Conservation (phyloP, 495 filamentous ascomycete species). For the Lasiosphaeria hispida region DNA sequence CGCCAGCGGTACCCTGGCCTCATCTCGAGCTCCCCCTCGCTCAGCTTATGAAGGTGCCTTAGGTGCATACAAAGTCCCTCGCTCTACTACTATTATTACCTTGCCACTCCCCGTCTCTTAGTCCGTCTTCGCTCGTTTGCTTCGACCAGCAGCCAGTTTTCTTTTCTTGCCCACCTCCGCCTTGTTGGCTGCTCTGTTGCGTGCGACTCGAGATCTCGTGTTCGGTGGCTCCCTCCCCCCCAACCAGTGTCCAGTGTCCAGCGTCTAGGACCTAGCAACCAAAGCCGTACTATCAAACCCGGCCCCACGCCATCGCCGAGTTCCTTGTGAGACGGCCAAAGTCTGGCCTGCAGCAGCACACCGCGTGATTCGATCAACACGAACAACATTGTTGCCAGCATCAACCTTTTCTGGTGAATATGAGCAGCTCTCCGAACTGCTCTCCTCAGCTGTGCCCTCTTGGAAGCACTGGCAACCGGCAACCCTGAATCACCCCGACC, state of each 20-base stretch:
- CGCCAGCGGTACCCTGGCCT: no score
- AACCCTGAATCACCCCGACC: constrained; percentile 23
- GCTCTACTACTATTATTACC: no score
- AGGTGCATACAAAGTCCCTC: no score
- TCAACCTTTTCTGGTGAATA: constrained; percentile 20
- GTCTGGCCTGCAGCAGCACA: not conserved
- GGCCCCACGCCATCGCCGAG: not conserved
- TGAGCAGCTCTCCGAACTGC: constrained; percentile 35
- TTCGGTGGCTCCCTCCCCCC: constrained; percentile 14
- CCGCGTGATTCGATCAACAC: constrained; percentile 12
- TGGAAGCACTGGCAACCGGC: constrained; percentile 33
- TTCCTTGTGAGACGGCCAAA: constrained; percentile 8
- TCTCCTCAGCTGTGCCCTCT: constrained; percentile 29
- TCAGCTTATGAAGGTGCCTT: no score
- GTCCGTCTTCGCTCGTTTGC: no score
- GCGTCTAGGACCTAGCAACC: no score
- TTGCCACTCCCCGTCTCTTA: no score
- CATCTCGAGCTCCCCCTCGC: no score
- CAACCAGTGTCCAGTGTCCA: not conserved
- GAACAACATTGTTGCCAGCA: no score
- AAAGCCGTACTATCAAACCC: no score
- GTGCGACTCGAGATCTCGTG: constrained; percentile 33
- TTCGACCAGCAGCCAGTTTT: not conserved
- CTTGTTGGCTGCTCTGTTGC: not conserved
- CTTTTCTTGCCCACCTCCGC: not conserved